Evolutionary conservation across 1,139 yeast species (phyloP).

Genomic region (Debaryomyces robertsiae): DNA sequence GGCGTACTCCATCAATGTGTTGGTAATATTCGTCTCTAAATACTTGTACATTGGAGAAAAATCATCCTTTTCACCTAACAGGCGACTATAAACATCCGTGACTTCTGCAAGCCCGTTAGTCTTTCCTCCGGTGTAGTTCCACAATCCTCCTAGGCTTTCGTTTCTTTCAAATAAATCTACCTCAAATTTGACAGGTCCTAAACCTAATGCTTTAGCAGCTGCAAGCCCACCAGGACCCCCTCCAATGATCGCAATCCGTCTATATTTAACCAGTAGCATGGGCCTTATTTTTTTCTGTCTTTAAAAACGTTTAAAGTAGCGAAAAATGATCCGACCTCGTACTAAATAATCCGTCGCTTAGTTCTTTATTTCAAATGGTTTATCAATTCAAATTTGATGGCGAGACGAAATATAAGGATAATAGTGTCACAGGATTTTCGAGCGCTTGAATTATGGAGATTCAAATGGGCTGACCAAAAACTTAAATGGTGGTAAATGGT

Average conservation of each 20-base stretch:
- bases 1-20: conserved; percentile 45
- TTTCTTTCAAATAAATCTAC: conserved; percentile 49
- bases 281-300: not conserved
- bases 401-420: too few species aligned
- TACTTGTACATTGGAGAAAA: conserved; percentile 50
- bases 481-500: too few species aligned
- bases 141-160: conserved; percentile 48
- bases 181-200: conserved; percentile 37
- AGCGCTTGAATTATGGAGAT: too few species aligned
- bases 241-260: conserved; percentile 46
- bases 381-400: too few species aligned
- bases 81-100: not conserved
- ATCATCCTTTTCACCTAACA: conserved; percentile 18
- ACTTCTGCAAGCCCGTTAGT: conserved; percentile 12
- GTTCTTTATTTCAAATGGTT: too few species aligned
- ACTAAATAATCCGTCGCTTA: too few species aligned
- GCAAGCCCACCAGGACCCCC: conserved; percentile 57
- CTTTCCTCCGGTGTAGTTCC: conserved; percentile 44
- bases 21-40: conserved; percentile 50
- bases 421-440: too few species aligned
- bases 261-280: conserved; percentile 22
- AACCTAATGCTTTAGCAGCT: conserved; percentile 47
- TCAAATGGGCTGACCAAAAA: too few species aligned
- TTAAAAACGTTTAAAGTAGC: not conserved
- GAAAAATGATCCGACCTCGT: too few species aligned